Evolutionary conservation across 441 rosid species (phyloP).

Genomic region (Macaranga tanarius): DNA sequence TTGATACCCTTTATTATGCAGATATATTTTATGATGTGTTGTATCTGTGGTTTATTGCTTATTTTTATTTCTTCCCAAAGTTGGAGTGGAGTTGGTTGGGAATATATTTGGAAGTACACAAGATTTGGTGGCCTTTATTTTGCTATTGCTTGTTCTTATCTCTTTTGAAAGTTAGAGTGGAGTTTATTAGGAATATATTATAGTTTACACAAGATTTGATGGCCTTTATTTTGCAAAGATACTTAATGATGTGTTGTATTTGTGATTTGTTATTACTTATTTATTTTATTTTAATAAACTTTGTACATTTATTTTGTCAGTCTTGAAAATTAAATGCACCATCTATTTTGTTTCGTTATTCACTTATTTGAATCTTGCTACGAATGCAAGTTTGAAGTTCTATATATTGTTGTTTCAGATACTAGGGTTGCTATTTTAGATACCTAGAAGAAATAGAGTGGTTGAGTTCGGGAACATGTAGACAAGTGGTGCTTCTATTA

Average conservation of each 20-base stretch:
- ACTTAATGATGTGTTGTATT: background rate
- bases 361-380: background rate
- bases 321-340: background rate
- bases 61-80: too few relatives aligned
- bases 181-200: background rate
- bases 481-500: too few relatives aligned
- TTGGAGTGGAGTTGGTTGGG: too few relatives aligned
- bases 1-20: background rate
- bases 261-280: background rate
- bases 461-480: too few relatives aligned
- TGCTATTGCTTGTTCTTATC: background rate
- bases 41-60: background rate
- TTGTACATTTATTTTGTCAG: background rate
- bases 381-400: background rate
- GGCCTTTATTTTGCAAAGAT: background rate
- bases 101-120: too few relatives aligned
- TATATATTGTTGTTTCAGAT: background rate
- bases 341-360: background rate
- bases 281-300: background rate
- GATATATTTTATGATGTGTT: background rate
- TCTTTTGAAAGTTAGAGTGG: background rate
- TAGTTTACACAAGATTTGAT: too few relatives aligned
- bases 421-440: too few relatives aligned
- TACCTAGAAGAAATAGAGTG: too few relatives aligned
- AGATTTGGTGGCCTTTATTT: too few relatives aligned